Conservation (phyloP, 1,139 yeast species). For the Magnusiomyces paraingens region DNA sequence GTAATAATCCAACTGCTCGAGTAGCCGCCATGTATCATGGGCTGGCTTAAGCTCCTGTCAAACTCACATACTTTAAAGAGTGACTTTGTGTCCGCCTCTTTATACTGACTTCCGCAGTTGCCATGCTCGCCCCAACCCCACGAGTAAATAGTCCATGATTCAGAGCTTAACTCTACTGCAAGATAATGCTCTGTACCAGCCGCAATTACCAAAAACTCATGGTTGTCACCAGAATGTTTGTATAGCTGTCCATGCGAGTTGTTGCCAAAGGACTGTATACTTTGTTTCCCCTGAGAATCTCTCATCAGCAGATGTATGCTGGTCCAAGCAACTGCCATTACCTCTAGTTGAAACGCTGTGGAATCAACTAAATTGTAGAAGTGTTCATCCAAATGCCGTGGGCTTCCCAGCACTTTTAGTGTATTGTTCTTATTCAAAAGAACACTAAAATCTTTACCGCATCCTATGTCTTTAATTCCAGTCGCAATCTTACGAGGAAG, state of each 20-base stretch:
- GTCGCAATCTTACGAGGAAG: conserved; percentile 21
- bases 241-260: conserved; percentile 66
- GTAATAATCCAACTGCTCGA: conserved; percentile 20
- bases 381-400: background rate
- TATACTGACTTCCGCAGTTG: conserved; percentile 62
- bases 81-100: conserved; percentile 4
- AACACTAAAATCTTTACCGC: conserved; percentile 6
- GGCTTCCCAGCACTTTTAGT: background rate
- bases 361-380: background rate
- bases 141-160: conserved; percentile 39
- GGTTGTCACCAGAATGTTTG: conserved; percentile 23
- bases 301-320: conserved; percentile 48
- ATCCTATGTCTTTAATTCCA: conserved; percentile 1
- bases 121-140: conserved; percentile 99
- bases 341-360: too few relatives aligned
- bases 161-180: conserved; percentile 28
- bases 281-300: conserved; percentile 25
- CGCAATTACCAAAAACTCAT: conserved; percentile 26
- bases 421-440: background rate
- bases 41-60: background rate
- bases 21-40: conserved; percentile 18
- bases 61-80: conserved; percentile 4
- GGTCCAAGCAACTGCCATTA: conserved; percentile 69
- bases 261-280: conserved; percentile 53
- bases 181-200: conserved; percentile 90